Percentiles rank a stretch among this genome's conserved stretches.
These are phyloP conservation scores for Aspergillus affinis DNA, from an alignment of 495 filamentous ascomycete species.

Conservation along the genomic window DNA sequence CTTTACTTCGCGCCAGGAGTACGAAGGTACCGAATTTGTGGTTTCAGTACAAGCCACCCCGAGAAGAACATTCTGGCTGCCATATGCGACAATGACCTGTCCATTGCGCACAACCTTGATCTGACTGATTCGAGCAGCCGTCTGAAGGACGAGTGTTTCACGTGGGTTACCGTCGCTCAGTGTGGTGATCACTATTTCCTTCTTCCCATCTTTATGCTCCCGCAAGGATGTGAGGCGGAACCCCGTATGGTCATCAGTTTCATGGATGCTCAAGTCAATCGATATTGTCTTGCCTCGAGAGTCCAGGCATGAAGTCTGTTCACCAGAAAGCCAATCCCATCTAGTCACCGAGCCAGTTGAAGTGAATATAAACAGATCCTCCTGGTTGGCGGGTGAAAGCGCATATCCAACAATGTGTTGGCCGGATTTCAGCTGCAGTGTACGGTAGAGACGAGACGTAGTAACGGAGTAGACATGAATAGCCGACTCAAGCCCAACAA, in stretches of 20 bases:
- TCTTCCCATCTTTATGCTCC: conserved; percentile 33
- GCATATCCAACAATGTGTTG: conserved; percentile 51
- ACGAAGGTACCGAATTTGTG: conserved; percentile 19
- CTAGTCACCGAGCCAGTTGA: conserved; percentile 62
- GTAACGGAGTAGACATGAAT: conserved; percentile 79
- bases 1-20: conserved; percentile 52
- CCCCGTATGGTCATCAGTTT: conserved; percentile 13
- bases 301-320: conserved; percentile 49
- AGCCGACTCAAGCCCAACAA: conserved; percentile 61
- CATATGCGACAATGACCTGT: conserved; percentile 37
- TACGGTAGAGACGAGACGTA: conserved; percentile 74
- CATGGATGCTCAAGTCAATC: conserved; percentile 20
- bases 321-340: conserved; percentile 74
- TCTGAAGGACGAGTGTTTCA: conserved; percentile 29
- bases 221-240: conserved; percentile 19
- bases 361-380: conserved; percentile 69
- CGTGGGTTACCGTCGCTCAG: conserved; percentile 25
- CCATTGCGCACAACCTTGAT: conserved; percentile 35
- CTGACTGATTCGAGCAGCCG: conserved; percentile 28
- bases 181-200: conserved; percentile 27
- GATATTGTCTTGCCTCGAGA: conserved; percentile 23
- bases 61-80: conserved; percentile 34
- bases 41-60: conserved; percentile 25
- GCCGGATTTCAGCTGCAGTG: conserved; percentile 39
- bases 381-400: conserved; percentile 56